Evolutionary conservation across 306 rosid genomes (phyloP).

Genomic region (Dryas alaskensis): DNA sequence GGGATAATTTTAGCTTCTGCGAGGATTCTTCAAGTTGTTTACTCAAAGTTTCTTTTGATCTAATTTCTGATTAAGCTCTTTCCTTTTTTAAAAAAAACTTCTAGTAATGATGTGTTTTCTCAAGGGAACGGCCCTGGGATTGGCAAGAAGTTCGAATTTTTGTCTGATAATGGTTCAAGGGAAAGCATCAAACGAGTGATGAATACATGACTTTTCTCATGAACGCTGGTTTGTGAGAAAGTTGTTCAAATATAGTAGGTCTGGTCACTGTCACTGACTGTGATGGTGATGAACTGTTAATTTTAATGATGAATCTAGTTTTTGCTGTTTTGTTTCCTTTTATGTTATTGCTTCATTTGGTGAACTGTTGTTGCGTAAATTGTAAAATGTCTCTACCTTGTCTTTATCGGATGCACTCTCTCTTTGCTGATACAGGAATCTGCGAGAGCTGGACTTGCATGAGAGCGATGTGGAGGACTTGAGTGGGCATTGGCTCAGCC

Average conservation of each 20-base stretch:
- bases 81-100: neutral
- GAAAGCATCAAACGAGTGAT: neutral
- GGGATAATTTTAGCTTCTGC: too few species aligned
- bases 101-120: neutral
- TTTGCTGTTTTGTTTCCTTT: neutral
- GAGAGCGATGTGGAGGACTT: conserved; percentile 91
- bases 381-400: conserved; percentile 12
- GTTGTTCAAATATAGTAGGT: neutral
- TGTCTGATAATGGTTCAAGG: neutral
- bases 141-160: neutral
- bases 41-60: neutral
- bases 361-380: neutral
- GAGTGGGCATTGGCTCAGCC: conserved; percentile 91
- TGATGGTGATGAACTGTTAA: neutral
- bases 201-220: neutral
- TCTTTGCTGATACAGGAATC: conserved; percentile 56
- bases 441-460: conserved; percentile 80
- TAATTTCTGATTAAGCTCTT: neutral
- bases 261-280: conserved; percentile 7
- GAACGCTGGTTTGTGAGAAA: neutral
- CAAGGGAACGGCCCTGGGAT: neutral
- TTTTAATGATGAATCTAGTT: neutral
- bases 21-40: conserved; percentile 1
- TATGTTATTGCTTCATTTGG: neutral
- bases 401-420: conserved; percentile 8